Percentiles rank a stretch among this genome's conserved stretches.
These are phyloP conservation scores for Stagonosporopsis cucurbitacearum DNA, from an alignment of 2,329 filamentous ascomycete genomes.

Conservation along the genomic window DNA sequence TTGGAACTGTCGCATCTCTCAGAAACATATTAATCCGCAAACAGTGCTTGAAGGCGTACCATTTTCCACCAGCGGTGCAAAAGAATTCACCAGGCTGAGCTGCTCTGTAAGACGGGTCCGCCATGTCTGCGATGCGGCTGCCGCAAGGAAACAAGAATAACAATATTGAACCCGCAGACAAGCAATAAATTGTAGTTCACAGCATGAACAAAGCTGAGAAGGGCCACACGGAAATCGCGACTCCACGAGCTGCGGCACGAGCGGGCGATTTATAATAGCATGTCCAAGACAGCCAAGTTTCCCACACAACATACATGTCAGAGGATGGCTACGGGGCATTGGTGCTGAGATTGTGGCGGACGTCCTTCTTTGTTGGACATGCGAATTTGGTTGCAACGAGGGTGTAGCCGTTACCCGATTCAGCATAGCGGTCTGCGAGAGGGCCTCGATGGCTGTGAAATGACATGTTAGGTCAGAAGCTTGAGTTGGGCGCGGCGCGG, in stretches of 20 bases:
- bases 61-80: conserved; percentile 20
- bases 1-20: neutral
- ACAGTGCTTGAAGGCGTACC: conserved; percentile 11
- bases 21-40: neutral
- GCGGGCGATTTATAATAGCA: neutral
- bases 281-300: conserved; percentile 1
- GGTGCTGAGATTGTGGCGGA: conserved; percentile 1
- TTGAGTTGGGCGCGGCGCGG: neutral
- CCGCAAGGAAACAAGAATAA: neutral
- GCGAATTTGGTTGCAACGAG: neutral
- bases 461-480: conserved; percentile 10
- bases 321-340: neutral
- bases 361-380: conserved; percentile 13
- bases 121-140: neutral
- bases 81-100: conserved; percentile 24
- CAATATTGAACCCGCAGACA: neutral
- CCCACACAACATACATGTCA: neutral
- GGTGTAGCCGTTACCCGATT: neutral
- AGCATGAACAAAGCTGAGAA: neutral
- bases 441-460: neutral
- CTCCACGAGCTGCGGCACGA: neutral
- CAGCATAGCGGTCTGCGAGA: neutral
- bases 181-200: neutral
- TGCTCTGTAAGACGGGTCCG: conserved; percentile 12
- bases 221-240: neutral